These are phyloP conservation scores for Oryza longistaminata DNA, from an alignment of 176 grass and related monocot genomes.

Conservation along the genomic window DNA sequence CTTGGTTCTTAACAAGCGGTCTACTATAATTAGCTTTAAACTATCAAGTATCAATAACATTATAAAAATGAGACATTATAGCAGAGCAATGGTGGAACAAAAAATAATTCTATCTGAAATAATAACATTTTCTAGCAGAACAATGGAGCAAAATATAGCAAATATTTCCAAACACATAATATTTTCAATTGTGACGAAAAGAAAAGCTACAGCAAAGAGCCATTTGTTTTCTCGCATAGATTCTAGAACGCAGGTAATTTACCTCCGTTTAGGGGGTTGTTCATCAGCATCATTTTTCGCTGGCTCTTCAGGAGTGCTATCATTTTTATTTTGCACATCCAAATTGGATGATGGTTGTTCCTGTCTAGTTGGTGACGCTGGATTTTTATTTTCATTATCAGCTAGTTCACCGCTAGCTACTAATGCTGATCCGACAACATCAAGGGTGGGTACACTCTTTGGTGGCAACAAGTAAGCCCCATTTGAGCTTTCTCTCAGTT, in stretches of 20 bases:
- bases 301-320: constrained; percentile 18
- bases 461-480: constrained; percentile 70
- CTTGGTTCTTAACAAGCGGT: not conserved
- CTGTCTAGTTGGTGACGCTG: constrained; percentile 20
- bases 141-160: not conserved
- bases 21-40: not conserved
- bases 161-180: not conserved
- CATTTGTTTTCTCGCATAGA: not conserved
- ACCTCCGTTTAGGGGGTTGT: constrained; percentile 69
- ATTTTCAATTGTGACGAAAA: constrained; percentile 10
- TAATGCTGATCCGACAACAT: constrained; percentile 60
- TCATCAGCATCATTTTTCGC: constrained; percentile 37
- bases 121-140: not conserved
- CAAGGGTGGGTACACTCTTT: constrained; percentile 62
- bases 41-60: constrained; percentile 1
- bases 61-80: not conserved
- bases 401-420: constrained; percentile 19
- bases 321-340: constrained; percentile 42
- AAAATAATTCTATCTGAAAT: not conserved
- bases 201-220: not conserved
- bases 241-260: constrained; percentile 3
- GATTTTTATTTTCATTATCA: constrained; percentile 30
- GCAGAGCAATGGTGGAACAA: not conserved
- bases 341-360: constrained; percentile 37
- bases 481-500: constrained; percentile 61